A percentile compares a stretch with the other conserved stretches of the same genome.
These are phyloP conservation scores for Eucalyptus grandis DNA, from an alignment of 345 rosid genomes.

Conservation along the genomic window DNA sequence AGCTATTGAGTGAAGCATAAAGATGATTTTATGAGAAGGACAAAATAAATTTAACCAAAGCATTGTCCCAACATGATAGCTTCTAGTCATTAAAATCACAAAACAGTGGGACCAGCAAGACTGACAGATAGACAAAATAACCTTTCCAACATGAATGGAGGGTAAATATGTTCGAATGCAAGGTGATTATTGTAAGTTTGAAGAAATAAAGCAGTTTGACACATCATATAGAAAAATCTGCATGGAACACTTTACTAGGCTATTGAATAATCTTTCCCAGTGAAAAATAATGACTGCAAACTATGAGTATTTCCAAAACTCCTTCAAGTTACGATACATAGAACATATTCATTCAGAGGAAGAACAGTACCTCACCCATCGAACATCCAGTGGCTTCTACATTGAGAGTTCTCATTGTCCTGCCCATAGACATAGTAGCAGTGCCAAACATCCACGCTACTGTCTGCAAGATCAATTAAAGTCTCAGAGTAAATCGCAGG, in stretches of 20 bases:
- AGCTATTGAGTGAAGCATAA: neutral
- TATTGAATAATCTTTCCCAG: neutral
- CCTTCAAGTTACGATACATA: neutral
- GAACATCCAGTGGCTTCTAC: constrained; percentile 94
- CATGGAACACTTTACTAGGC: neutral
- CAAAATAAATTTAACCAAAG: neutral
- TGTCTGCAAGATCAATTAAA: constrained; percentile 14
- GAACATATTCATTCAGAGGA: neutral
- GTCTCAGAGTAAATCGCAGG: neutral
- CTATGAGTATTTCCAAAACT: neutral
- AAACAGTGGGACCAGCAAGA: neutral
- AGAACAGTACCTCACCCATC: constrained; percentile 41
- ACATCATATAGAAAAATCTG: neutral
- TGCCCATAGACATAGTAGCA: constrained; percentile 93
- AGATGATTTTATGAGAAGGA: neutral
- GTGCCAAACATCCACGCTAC: constrained; percentile 74
- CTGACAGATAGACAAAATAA: neutral
- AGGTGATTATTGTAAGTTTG: neutral
- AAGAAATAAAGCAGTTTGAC: neutral
- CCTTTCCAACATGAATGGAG: neutral
- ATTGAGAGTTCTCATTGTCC: constrained; percentile 67
- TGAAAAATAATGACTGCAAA: neutral
- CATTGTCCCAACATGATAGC: neutral
- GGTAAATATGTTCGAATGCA: neutral
- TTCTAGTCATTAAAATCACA: neutral